phyloP scores from a whole-genome alignment of 805 yeast species.

The Ogataea chonburiensis region DNA sequence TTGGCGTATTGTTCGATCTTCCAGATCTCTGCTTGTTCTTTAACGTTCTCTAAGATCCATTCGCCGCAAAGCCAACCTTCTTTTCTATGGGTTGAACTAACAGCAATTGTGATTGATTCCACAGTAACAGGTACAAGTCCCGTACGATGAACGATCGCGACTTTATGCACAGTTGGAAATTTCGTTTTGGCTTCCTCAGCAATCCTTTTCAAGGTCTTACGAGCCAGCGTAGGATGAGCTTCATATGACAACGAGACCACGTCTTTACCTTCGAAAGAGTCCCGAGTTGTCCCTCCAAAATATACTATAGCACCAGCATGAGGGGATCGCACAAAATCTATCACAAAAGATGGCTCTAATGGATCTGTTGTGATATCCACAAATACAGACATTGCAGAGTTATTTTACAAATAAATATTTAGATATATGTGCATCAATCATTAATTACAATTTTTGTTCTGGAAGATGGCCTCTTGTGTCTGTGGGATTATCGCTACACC shows the following conservation, averaged over 20 bases:
- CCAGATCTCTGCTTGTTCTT: conserved; percentile 49
- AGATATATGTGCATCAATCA: conserved; percentile 1
- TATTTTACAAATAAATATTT: too few species aligned
- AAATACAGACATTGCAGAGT: conserved; percentile 6
- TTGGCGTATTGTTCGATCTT: conserved; percentile 45
- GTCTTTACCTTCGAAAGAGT: conserved; percentile 39
- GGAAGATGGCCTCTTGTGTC: conserved; percentile 11
- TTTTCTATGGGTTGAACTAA: conserved; percentile 44
- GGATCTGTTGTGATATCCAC: conserved; percentile 28
- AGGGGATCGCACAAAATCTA: conserved; percentile 42
- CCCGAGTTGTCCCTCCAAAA: conserved; percentile 52
- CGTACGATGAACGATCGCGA: conserved; percentile 44
- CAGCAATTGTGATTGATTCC: conserved; percentile 45
- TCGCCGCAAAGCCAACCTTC: conserved; percentile 49
- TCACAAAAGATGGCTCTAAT: conserved; percentile 22
- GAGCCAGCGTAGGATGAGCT: conserved; percentile 43
- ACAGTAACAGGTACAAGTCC: conserved; percentile 48
- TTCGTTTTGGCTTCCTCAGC: conserved; percentile 33
- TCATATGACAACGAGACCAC: conserved; percentile 46
- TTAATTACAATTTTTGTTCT: conserved; percentile 16
- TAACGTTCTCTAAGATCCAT: conserved; percentile 45
- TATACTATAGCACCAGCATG: conserved; percentile 48
- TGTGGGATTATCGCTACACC: conserved; percentile 22
- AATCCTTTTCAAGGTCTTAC: conserved; percentile 36
- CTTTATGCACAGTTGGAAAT: conserved; percentile 36